Base-by-base conservation (phyloP, 2,329 filamentous ascomycete genomes). In the Didymellaceae sp. region DNA sequence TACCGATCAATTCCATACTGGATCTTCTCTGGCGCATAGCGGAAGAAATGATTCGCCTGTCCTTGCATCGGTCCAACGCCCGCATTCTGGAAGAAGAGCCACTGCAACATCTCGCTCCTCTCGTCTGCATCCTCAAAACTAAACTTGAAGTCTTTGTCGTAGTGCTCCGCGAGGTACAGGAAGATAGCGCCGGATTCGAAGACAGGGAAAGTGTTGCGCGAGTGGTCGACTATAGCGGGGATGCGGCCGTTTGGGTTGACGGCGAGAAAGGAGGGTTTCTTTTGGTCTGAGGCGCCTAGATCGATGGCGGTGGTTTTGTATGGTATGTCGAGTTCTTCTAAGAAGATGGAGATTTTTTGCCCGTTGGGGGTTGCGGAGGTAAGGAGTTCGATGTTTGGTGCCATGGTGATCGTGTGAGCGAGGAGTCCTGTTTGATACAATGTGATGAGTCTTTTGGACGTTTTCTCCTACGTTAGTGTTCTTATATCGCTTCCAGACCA, bases 221-320 rank as follows among this genome's bases (percentile, higher is more conserved):
- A 89, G 35, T 64, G 58, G 74, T 95, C 91, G 6, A 89, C 91
- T 41, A 96, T 69, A 54, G 90, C 90, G 4, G 91, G 91, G 61
- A 96, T 94, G 62, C 90, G 87, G 58, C 90, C 90, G 71, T 96
- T 96, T 54, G 91, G 90, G 74, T 96, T 96, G 75, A 94, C 91
- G 41, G 85, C 83, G 24, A 94, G 81, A 75, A 92, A 96, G 86
- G 87, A 91, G 8, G 83, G 83, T 69, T 91, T 81, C 63, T 92
- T 93, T 65, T 93, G 89, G 28, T 78, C 80, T 66, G 89, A 87
- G 59, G 86, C 86, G 54, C 70, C 75, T 43, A 94, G 80, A 22
- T 87, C 80, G 64, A 93, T 85, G 2, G 55, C 6, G 0, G 52
- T 63, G 6, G 47, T 47, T 7, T 38, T 61, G 52, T 65, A 62